Evolutionary conservation across 2,329 filamentous ascomycete species (phyloP), one percentile per base, ranked within the genome.

Genomic region (Alternaria ventricosa): DNA sequence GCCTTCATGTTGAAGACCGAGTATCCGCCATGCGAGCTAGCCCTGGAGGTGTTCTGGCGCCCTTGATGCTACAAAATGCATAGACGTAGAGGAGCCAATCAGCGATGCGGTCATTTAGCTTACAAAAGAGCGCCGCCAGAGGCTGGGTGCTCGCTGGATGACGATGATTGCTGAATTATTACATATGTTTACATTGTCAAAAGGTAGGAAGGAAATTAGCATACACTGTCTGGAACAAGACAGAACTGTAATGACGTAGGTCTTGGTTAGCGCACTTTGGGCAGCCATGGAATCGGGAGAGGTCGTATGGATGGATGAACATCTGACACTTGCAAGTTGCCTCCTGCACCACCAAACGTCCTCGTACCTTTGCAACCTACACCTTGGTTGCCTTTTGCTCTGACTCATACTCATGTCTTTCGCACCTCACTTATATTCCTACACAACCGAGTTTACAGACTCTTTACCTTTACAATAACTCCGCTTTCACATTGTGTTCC

Each of bases 351-450:
- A 60, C 57, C 28, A 46, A 47, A 46, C 47, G 50, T 63, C 49
- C 49, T 63, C 47, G 46, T 51, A 64, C 55, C 56, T 62, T 51
- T 18, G n/a, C 22, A 44, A 30, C 43, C 30, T 23, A 46, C 22
- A 64, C 33, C 27, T 66, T 49, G 46, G 59, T 61, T 65, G 64
- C 67, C 62, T 59, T 57, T 62, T 60, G 58, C 70, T 74, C 63
- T 73, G 71, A 78, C 72, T 76, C 61, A 60, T 53, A 63, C 61
- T 60, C 76, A 79, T 79, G 77, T 79, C 75, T 73, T 66, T 73
- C 66, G 71, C 68, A 73, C 69, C 63, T 65, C 64, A 65, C 57
- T 63, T 71, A 59, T 69, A 71, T 67, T 65, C 59, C 63, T 66
- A 61, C 28, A 74, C 71, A 15, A 72, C 71, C 60, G 70, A 74